Evolutionary conservation across 139 green algal genomes (phyloP).

Genomic region (Trebouxia sp.): DNA sequence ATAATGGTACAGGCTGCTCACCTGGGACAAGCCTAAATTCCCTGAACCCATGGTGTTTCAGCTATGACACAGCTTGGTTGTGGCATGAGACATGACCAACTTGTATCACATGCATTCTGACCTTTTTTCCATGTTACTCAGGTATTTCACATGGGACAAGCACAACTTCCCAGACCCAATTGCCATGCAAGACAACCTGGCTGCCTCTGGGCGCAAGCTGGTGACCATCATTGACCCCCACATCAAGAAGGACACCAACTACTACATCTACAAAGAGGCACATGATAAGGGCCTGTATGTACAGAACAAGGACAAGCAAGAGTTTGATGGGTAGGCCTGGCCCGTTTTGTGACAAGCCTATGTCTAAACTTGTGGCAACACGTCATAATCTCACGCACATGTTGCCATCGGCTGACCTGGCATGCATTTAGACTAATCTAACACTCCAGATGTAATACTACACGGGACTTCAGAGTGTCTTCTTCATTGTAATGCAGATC

Average conservation of each 20-base stretch:
- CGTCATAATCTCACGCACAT: background rate
- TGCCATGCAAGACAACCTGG: slow-evolving; percentile 79
- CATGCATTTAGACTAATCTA: no score
- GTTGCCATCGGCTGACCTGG: no score
- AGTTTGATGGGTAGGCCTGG: slow-evolving; percentile 85
- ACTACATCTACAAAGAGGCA: slow-evolving; percentile 87
- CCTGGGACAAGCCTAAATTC: no score
- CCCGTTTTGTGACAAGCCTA: background rate
- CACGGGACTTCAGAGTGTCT: no score
- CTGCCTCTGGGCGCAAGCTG: slow-evolving; percentile 79
- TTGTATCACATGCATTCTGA: no score
- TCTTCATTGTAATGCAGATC: no score
- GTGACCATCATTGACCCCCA: slow-evolving; percentile 99
- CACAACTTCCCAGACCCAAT: slow-evolving; percentile 81
- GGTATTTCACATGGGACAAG: slow-evolving; percentile 98
- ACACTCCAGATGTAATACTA: no score
- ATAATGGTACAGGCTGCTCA: no score
- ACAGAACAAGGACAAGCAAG: slow-evolving; percentile 73
- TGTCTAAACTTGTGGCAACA: background rate
- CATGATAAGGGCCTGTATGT: slow-evolving; percentile 82
- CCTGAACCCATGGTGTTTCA: no score
- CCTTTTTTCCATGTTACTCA: slow-evolving; percentile 26
- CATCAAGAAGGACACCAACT: slow-evolving; percentile 90
- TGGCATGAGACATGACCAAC: no score
- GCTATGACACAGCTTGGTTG: no score